phyloP scores from a whole-genome alignment of 495 filamentous ascomycete species.

The Cenococcum geophilum region DNA sequence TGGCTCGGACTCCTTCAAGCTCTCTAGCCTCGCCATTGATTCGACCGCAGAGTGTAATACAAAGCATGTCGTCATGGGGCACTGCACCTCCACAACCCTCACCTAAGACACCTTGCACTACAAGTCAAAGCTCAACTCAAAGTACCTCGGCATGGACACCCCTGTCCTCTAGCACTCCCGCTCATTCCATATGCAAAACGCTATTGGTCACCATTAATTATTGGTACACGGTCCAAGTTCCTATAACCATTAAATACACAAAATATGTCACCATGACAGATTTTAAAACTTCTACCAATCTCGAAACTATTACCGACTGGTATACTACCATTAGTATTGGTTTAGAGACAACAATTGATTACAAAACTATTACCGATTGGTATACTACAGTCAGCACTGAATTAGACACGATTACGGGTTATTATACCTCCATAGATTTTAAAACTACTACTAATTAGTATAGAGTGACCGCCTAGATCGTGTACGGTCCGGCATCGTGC shows the following conservation, averaged over 20 bases:
- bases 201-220: background rate
- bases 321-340: no score
- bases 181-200: background rate
- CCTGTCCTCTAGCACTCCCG: background rate
- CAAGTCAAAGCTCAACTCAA: background rate
- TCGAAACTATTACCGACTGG: no score
- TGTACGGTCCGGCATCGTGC: no score
- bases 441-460: conserved; percentile 4
- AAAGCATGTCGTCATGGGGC: background rate
- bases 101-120: background rate
- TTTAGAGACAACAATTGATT: no score
- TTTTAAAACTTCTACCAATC: no score
- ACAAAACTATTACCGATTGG: conserved; percentile 1
- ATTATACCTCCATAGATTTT: conserved; percentile 2
- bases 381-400: background rate
- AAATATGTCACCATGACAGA: background rate
- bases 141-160: background rate
- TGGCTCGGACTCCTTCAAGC: no score
- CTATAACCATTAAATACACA: background rate
- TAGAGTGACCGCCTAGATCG: no score
- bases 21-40: no score
- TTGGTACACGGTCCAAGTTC: background rate
- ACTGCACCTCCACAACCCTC: background rate
- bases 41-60: no score
- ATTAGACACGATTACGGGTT: background rate